These are phyloP conservation scores for Xerocomus minutiporus DNA, from an alignment of 1,284 basidiomycete genomes.

Conservation along the genomic window DNA sequence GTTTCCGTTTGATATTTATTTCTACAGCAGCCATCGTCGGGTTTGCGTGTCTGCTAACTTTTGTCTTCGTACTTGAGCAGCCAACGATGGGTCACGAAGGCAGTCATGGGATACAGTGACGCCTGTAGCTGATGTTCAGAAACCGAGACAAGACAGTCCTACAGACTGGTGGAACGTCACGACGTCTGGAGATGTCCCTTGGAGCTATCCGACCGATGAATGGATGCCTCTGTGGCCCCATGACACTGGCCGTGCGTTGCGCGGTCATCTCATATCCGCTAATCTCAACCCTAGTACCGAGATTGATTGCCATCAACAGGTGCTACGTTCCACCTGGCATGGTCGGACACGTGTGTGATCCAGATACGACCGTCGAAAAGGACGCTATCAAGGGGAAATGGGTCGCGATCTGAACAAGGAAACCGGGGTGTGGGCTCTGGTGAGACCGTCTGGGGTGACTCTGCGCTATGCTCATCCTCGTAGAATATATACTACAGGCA, in stretches of 20 bases:
- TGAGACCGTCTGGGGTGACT: constrained; percentile 21
- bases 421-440: constrained; percentile 58
- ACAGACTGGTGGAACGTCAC: constrained; percentile 75
- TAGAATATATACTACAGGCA: constrained; percentile 81
- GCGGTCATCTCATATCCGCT: constrained; percentile 1
- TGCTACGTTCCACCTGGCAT: constrained; percentile 66
- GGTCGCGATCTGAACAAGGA: constrained; percentile 80
- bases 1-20: constrained; percentile 45
- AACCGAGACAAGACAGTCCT: constrained; percentile 10
- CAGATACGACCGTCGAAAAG: constrained; percentile 62
- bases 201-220: constrained; percentile 73
- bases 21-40: constrained; percentile 58
- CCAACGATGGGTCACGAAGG: constrained; percentile 73
- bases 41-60: constrained; percentile 68
- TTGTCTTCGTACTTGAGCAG: constrained; percentile 73
- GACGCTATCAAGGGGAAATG: constrained; percentile 83
- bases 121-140: constrained; percentile 12
- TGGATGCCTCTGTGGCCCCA: constrained; percentile 81
- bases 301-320: constrained; percentile 66
- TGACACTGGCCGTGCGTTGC: constrained; percentile 69
- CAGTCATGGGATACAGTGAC: constrained; percentile 79
- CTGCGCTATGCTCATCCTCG: constrained; percentile 10
- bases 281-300: constrained; percentile 56
- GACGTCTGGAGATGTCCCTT: constrained; percentile 28
- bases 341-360: constrained; percentile 57